Percentiles rank a stretch among this genome's conserved stretches.
phyloP scores from a whole-genome alignment of 805 yeast species.

The Metschnikowia gruessii region DNA sequence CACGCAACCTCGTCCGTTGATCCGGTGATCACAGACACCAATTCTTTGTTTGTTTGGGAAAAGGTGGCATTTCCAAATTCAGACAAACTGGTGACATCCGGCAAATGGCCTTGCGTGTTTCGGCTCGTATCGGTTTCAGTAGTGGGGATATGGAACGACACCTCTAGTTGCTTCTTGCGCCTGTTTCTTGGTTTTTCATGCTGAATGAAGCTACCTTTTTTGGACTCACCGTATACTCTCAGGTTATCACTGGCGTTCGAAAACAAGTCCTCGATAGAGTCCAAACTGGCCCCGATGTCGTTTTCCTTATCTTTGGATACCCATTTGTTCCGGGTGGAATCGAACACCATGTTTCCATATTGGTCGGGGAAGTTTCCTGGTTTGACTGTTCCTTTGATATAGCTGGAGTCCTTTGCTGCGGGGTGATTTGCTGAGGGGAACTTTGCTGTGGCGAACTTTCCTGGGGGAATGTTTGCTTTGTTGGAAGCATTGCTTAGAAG shows the following conservation, averaged over 20 bases:
- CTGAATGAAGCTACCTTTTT: not conserved
- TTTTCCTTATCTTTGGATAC: slow-evolving; percentile 26
- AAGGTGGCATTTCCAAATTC: slow-evolving; percentile 46
- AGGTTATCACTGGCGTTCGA: not conserved
- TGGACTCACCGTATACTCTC: not conserved
- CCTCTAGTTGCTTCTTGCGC: slow-evolving; percentile 26
- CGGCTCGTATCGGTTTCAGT: slow-evolving; percentile 16
- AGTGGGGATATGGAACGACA: slow-evolving; percentile 39
- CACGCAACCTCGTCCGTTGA: slow-evolving; percentile 39
- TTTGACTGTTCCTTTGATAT: slow-evolving; percentile 32
- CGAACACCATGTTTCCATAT: slow-evolving; percentile 37
- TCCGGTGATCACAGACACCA: slow-evolving; percentile 46
- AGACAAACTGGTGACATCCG: slow-evolving; percentile 42
- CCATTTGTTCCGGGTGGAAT: slow-evolving; percentile 32
- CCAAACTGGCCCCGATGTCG: slow-evolving; percentile 29
- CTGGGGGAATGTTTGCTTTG: slow-evolving; percentile 4
- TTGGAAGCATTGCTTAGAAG: slow-evolving; percentile 16
- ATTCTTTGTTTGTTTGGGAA: slow-evolving; percentile 41
- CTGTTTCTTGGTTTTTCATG: not conserved
- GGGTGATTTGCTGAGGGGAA: slow-evolving; percentile 5
- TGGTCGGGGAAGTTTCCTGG: slow-evolving; percentile 36
- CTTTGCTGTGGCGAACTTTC: slow-evolving; percentile 4
- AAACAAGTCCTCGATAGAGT: slow-evolving; percentile 37
- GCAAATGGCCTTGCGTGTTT: slow-evolving; percentile 6
- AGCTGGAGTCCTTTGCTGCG: not conserved